These are phyloP conservation scores for Hemileccinum rubropunctum DNA, from an alignment of 768 basidiomycete genomes.

Conservation along the genomic window DNA sequence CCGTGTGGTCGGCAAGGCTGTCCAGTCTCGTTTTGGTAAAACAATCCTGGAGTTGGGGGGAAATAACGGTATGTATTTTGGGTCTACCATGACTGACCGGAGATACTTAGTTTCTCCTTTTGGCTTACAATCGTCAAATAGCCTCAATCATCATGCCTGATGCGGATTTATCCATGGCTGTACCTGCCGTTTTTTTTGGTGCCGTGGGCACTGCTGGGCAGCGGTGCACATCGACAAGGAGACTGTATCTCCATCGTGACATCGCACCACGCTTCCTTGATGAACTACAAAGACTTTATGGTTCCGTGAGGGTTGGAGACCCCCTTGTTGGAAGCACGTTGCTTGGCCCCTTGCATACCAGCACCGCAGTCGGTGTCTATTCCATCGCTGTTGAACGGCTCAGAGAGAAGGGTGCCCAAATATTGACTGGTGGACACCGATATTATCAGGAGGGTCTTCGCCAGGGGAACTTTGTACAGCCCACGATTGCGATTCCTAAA, in stretches of 20 bases:
- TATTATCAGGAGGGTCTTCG: slow-evolving; percentile 51
- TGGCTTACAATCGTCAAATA: slow-evolving; percentile 31
- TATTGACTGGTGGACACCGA: slow-evolving; percentile 68
- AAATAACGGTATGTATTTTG: slow-evolving; percentile 72
- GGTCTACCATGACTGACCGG: slow-evolving; percentile 16
- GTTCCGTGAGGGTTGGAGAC: slow-evolving; percentile 74
- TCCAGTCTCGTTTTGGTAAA: slow-evolving; percentile 88
- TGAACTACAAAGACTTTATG: slow-evolving; percentile 71
- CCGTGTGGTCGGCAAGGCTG: slow-evolving; percentile 80
- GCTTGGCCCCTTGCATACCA: slow-evolving; percentile 83
- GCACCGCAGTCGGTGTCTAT: slow-evolving; percentile 67
- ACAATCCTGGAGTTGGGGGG: slow-evolving; percentile 89
- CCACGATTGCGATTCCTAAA: slow-evolving; percentile 75
- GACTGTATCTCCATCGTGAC: slow-evolving; percentile 82
- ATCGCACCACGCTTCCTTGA: slow-evolving; percentile 77
- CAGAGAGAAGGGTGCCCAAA: slow-evolving; percentile 63
- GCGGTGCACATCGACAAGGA: slow-evolving; percentile 88
- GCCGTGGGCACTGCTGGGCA: slow-evolving; percentile 79
- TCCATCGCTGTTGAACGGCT: slow-evolving; percentile 58
- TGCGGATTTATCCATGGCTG: slow-evolving; percentile 86
- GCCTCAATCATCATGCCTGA: slow-evolving; percentile 92
- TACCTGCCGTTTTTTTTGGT: slow-evolving; percentile 90
- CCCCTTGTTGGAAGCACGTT: slow-evolving; percentile 73
- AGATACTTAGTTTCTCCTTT: slow-evolving; percentile 18
- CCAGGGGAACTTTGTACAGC: slow-evolving; percentile 85